These are phyloP conservation scores for Saturnispora saitoi DNA, from an alignment of 805 yeast genomes.

Conservation along the genomic window DNA sequence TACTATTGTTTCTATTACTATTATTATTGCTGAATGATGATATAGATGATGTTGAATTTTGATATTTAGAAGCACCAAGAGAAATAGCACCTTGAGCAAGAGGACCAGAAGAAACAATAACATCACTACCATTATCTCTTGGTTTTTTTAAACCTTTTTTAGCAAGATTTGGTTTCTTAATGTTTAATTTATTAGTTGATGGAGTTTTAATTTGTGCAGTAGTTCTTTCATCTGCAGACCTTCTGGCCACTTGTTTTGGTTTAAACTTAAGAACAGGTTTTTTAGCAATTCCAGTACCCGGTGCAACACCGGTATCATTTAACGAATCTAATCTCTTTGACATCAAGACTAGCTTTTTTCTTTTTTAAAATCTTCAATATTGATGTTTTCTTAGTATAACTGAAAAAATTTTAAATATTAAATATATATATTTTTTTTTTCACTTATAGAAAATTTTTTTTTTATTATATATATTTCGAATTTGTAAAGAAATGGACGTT, in stretches of 20 bases:
- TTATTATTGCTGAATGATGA: constrained; percentile 6
- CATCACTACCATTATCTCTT: constrained; percentile 17
- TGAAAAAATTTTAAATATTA: constrained; percentile 1
- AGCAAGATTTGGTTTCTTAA: neutral
- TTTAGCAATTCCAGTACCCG: neutral
- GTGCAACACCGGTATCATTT: neutral
- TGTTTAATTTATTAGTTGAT: neutral
- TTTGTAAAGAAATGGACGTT: constrained; percentile 16
- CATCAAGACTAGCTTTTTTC: neutral
- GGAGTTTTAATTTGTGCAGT: constrained; percentile 15
- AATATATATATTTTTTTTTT: constrained; percentile 3
- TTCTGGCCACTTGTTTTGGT: constrained; percentile 82
- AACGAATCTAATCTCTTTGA: constrained; percentile 28
- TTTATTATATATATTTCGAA: neutral
- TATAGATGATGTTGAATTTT: constrained; percentile 14
- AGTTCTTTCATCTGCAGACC: constrained; percentile 67
- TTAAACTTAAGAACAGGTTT: constrained; percentile 64
- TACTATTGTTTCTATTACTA: neutral
- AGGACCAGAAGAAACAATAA: constrained; percentile 65
- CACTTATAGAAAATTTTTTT: neutral
- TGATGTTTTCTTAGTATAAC: neutral
- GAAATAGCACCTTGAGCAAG: constrained; percentile 56
- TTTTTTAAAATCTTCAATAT: neutral
- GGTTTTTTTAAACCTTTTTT: neutral
- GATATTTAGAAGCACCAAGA: constrained; percentile 24